Percentiles rank a stretch among this genome's conserved stretches.
Evolutionary conservation across 1,284 basidiomycete species (phyloP).

Genomic region (Porodaedalea pini): DNA sequence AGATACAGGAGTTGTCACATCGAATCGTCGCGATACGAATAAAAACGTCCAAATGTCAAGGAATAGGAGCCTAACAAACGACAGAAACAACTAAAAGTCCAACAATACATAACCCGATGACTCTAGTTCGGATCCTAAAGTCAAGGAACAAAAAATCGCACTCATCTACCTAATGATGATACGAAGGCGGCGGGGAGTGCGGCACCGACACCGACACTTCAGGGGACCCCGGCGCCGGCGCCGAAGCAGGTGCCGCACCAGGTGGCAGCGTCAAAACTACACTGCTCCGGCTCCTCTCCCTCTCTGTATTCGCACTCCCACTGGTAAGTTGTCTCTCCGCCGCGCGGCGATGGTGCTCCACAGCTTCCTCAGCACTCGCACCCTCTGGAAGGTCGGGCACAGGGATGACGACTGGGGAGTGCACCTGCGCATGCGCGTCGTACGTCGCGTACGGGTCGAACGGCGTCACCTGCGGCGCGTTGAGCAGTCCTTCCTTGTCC

Average conservation of each 20-base stretch:
- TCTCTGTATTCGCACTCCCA: neutral
- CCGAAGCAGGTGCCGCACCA: neutral
- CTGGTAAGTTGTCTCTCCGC: constrained; percentile 1
- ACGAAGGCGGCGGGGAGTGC: neutral
- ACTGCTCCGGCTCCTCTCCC: neutral
- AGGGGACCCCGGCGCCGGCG: neutral
- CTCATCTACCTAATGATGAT: neutral
- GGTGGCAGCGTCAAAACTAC: neutral
- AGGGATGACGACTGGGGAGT: neutral
- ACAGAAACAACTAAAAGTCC: neutral
- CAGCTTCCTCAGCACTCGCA: neutral
- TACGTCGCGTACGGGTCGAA: constrained; percentile 18
- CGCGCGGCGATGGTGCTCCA: neutral
- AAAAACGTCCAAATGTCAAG: too few relatives aligned
- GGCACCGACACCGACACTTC: neutral
- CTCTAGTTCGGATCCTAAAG: too few relatives aligned
- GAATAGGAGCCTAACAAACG: neutral
- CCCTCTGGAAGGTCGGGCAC: neutral
- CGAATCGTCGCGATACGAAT: too few relatives aligned
- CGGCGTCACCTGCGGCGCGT: neutral
- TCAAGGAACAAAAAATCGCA: too few relatives aligned
- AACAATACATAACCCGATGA: neutral
- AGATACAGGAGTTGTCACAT: too few relatives aligned
- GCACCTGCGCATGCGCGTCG: neutral
- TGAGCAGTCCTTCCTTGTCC: constrained; percentile 11